Evolutionary conservation across 108 stramenopile genomes (phyloP).

Genomic region (Fragilaria radians): DNA sequence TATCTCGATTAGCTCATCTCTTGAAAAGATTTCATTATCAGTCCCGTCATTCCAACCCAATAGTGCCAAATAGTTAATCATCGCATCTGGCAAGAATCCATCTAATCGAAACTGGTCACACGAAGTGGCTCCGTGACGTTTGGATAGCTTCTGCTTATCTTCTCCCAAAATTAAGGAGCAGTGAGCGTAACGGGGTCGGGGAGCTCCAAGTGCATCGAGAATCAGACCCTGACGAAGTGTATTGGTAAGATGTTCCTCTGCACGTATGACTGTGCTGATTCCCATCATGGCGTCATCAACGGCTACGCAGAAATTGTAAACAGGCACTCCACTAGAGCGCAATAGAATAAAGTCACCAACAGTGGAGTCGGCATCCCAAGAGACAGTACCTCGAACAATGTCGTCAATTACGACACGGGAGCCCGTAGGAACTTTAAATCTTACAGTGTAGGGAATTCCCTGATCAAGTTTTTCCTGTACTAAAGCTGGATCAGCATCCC

Average conservation of each 20-base stretch:
- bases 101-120: constrained; percentile 92
- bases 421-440: constrained; percentile 85
- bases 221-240: constrained; percentile 89
- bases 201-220: constrained; percentile 82
- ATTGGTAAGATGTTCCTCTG: constrained; percentile 97
- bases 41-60: constrained; percentile 99
- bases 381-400: constrained; percentile 86
- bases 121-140: constrained; percentile 96
- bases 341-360: constrained; percentile 96
- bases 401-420: constrained; percentile 90
- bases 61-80: constrained; percentile 94
- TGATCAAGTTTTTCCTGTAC: constrained; percentile 74
- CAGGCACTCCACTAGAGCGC: constrained; percentile 89
- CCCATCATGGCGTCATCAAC: constrained; percentile 96
- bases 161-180: constrained; percentile 96
- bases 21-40: constrained; percentile 91
- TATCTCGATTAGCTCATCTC: constrained; percentile 91
- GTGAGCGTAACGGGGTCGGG: constrained; percentile 90
- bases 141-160: constrained; percentile 94
- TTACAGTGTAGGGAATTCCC: constrained; percentile 79
- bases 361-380: constrained; percentile 95
- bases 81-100: constrained; percentile 91
- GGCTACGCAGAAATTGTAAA: constrained; percentile 98
- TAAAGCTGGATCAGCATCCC: constrained; percentile 87
- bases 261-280: constrained; percentile 94